Evolutionary conservation across 1,139 yeast species (phyloP), one percentile per base, ranked within the genome.

Genomic region (Saccharomyces hybrid): DNA sequence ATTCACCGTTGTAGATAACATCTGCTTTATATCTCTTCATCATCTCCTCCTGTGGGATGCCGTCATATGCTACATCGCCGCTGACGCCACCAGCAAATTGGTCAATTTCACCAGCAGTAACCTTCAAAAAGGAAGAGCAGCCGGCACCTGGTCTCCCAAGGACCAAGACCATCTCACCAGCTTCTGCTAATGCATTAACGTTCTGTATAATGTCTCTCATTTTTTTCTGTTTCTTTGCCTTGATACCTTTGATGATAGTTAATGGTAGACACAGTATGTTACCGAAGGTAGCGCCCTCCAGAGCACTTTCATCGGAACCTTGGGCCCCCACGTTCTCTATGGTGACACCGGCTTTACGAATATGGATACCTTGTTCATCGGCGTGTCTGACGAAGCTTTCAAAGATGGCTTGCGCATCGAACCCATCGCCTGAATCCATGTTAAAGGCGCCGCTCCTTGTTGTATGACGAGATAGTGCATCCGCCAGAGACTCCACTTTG

Each of bases 101-200:
- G 54, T 58, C 59, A 5, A 60, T 73, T 56, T 78, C 81, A 54
- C 86, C 86, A 34, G 84, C 78, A 52, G 80, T 65, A 6, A 82
- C 71, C 62, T 80, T 79, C 63, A 83, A 72, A 32, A 82, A 73
- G 2, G 86, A 76, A 2, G 86, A 75, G 64, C 88, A 83, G 48
- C 88, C 88, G 8, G 87, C 79, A 49, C 88, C 88, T 3, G 88
- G 87, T 58, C 85, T 75, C 28, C 88, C 88, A 48, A 83, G 70
- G 3, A 82, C 86, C 53, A 82, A 70, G 32, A 80, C 74, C 81
- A 82, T 78, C 60, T 82, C 86, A 50, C 86, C 86, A 4, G 82
- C 76, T 54, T 73, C 71, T 4, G 81, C 78, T 42, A 74, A 62
- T 26, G 78, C 78, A 61, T 73, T 71, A 49, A 76, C 61, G 54